phyloP scores from a whole-genome alignment of 768 basidiomycete genomes.

The Auricularia heimuer region DNA sequence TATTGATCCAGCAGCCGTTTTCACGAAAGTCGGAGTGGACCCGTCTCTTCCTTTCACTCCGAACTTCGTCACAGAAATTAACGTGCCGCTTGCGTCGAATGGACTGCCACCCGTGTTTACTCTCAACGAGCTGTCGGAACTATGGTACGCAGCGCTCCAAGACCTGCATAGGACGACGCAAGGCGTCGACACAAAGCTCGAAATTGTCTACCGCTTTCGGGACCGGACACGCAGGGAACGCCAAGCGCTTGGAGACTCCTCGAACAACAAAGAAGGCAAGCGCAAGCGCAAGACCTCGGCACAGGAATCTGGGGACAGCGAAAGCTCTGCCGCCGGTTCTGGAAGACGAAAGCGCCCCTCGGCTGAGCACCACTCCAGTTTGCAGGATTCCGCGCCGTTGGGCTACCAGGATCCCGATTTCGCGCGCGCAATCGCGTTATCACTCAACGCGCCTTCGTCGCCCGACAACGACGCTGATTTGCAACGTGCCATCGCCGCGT shows the following conservation, averaged over 20 bases:
- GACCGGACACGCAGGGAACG: not conserved
- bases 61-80: constrained; percentile 31
- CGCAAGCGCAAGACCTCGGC: not conserved
- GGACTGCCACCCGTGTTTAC: constrained; percentile 9
- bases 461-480: not conserved
- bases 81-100: constrained; percentile 2
- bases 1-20: constrained; percentile 26
- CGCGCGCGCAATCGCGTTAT: not conserved
- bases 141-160: constrained; percentile 22
- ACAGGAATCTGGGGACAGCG: not conserved
- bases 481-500: not conserved
- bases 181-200: constrained; percentile 2
- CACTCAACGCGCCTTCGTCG: not conserved
- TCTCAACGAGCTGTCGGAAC: constrained; percentile 22
- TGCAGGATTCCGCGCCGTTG: not conserved
- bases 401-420: not conserved
- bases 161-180: constrained; percentile 14
- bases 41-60: constrained; percentile 38
- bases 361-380: not conserved
- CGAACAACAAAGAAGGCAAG: not conserved
- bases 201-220: not conserved
- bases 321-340: not conserved
- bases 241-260: not conserved
- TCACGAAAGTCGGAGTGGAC: constrained; percentile 37
- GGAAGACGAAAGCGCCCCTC: no score